Percentiles rank a stretch among this genome's conserved stretches.
Conservation (phyloP, 148 eudicot species). For the Rhododendron molle region DNA sequence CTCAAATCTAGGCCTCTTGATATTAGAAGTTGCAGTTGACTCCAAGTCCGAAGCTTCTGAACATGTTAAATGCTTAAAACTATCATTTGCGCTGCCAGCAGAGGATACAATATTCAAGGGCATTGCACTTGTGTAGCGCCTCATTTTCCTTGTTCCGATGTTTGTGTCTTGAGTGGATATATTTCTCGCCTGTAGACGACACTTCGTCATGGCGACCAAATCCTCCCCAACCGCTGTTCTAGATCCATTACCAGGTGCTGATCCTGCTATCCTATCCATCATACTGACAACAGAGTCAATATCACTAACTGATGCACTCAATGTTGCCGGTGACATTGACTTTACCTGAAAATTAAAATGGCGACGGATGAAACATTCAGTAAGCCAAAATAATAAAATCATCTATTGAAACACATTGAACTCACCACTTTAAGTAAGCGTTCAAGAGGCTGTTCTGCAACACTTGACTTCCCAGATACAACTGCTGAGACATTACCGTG, state of each 20-base stretch:
- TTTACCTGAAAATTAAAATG: slow-evolving; percentile 47
- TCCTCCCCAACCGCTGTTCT: slow-evolving; percentile 98
- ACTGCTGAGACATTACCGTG: slow-evolving; percentile 44
- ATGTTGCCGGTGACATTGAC: slow-evolving; percentile 65
- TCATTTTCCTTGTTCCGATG: slow-evolving; percentile 75
- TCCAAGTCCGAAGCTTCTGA: slow-evolving; percentile 68
- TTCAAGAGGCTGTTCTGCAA: slow-evolving; percentile 78
- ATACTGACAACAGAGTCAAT: slow-evolving; percentile 88
- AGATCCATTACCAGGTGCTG: slow-evolving; percentile 97
- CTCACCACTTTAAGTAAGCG: slow-evolving; percentile 84
- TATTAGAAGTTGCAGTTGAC: slow-evolving; percentile 75
- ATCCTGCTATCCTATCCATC: slow-evolving; percentile 94
- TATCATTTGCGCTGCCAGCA: slow-evolving; percentile 67
- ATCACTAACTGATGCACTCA: slow-evolving; percentile 70
- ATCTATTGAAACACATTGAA: not conserved
- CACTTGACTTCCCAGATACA: slow-evolving; percentile 66
- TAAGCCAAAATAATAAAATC: not conserved
- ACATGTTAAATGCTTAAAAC: slow-evolving; percentile 49
- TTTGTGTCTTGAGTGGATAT: slow-evolving; percentile 72
- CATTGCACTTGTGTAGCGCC: slow-evolving; percentile 78
- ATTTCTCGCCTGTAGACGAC: slow-evolving; percentile 88
- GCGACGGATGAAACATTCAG: not conserved
- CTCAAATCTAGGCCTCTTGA: slow-evolving; percentile 69
- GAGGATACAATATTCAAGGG: slow-evolving; percentile 74
- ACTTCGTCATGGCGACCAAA: slow-evolving; percentile 96